Base-by-base conservation (phyloP, 768 basidiomycete genomes). In the Holtermannia corniformis region DNA sequence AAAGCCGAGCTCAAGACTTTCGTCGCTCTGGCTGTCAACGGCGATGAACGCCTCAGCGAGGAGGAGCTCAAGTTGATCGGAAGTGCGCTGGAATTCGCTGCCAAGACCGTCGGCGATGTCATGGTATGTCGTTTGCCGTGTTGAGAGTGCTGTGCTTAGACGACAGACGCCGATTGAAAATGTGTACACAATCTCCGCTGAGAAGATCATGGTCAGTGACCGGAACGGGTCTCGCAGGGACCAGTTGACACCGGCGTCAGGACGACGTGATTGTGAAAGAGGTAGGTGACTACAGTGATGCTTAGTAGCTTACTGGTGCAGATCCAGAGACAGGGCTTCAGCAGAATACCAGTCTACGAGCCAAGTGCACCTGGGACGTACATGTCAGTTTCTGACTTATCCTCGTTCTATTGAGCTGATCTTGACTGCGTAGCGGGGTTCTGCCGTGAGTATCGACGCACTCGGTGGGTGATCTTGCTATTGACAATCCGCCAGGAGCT, bases 1-100 rank as follows among this genome's bases (percentile, higher is more conserved):
- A 70, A 70, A 60, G 66, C 65, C 28, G 66, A 70, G 44, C 53
- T 70, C 1, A 70, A 70, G 53, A 63, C 64, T 0, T 70, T 70
- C 44, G 64, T 70, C 32, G 55, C 58, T 41, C 52, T 68, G 0
- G 68, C 65, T 4, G 59, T 70, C 14, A 37, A 37, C 32, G 32
- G 32, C 32, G 66, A 65, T 45, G 64, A 68, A 51, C 57, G 61
- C 42, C 53, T 67, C 4, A 56, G 54, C 2, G 65, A 65, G 19
- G 68, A 63, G n/a, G 68, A 70, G 51, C 45, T 70, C 26, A 51
- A 52, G 2, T 37, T 70, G 14, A 48, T 70, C 10, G 68, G 65
- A 3, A 62, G 61, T 46, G 63, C 67, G 5, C 45, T 70, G 47
- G 68, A 70, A 43, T 62, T 70, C 47, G 58, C 66, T 7, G 66